Percentiles rank a stretch among this genome's conserved stretches.
Conservation (phyloP, 495 filamentous ascomycete genomes). For the Thermochaetoides thermophila region DNA sequence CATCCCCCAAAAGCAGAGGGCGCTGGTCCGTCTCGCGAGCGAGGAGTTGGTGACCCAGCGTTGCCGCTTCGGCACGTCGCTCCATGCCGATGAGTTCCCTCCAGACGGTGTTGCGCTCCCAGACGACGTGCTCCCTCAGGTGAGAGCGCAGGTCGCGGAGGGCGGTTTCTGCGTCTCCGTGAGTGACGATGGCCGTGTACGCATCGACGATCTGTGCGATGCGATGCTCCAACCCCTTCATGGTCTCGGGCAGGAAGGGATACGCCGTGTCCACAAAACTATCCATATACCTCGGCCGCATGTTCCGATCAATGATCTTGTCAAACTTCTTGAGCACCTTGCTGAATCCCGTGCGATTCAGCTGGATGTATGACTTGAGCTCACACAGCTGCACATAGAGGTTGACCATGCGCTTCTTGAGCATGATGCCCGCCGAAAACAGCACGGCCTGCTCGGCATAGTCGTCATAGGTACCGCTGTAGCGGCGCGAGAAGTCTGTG, state of each 20-base stretch:
- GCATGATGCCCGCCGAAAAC: conserved; percentile 66
- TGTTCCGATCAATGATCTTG: conserved; percentile 73
- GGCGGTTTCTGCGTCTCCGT: conserved; percentile 58
- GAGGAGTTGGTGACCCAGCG: conserved; percentile 72
- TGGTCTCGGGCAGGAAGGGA: conserved; percentile 59
- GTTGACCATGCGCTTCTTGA: conserved; percentile 81
- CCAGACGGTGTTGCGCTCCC: conserved; percentile 99
- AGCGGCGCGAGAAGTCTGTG: conserved; percentile 36
- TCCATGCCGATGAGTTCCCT: conserved; percentile 98
- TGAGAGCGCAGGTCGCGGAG: conserved; percentile 79
- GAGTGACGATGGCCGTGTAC: conserved; percentile 69
- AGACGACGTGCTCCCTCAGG: conserved; percentile 91
- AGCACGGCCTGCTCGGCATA: conserved; percentile 59
- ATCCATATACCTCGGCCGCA: conserved; percentile 62
- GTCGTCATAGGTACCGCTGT: conserved; percentile 52
- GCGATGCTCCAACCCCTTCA: conserved; percentile 51
- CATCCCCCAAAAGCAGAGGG: conserved; percentile 69
- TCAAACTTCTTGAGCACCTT: conserved; percentile 98
- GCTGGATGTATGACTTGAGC: conserved; percentile 85
- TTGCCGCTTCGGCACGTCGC: conserved; percentile 87
- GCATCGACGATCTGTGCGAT: conserved; percentile 58
- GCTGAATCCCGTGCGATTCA: conserved; percentile 90
- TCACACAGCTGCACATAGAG: conserved; percentile 91
- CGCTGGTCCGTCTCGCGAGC: conserved; percentile 56
- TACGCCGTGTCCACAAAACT: conserved; percentile 55